Conservation (phyloP, 2,329 filamentous ascomycete species). For the Cytospora leucostoma region DNA sequence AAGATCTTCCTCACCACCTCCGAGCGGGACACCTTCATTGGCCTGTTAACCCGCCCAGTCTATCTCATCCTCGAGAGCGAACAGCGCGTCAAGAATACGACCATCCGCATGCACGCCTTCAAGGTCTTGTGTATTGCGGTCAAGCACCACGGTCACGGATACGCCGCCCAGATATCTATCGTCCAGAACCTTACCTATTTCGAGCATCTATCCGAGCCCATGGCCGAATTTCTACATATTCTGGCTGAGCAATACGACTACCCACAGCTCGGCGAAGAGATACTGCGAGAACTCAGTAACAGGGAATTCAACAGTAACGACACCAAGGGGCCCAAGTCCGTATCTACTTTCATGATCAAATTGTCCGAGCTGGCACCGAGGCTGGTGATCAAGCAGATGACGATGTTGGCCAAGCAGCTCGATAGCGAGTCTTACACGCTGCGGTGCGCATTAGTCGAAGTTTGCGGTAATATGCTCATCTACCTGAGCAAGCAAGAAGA, state of each 20-base stretch:
- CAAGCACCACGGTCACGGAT: slow-evolving; percentile 96
- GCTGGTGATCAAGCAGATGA: slow-evolving; percentile 96
- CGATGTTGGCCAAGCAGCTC: slow-evolving; percentile 86
- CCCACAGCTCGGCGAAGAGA: slow-evolving; percentile 89
- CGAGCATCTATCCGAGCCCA: slow-evolving; percentile 96
- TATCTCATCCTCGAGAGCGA: slow-evolving; percentile 96
- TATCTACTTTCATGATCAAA: slow-evolving; percentile 90
- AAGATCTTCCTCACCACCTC: slow-evolving; percentile 96
- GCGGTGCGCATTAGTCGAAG: slow-evolving; percentile 90
- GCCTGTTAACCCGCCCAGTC: slow-evolving; percentile 86
- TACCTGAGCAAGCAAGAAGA: slow-evolving; percentile 92
- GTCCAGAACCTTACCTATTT: slow-evolving; percentile 98
- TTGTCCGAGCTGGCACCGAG: slow-evolving; percentile 89
- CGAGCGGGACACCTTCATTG: slow-evolving; percentile 92
- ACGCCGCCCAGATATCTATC: slow-evolving; percentile 95
- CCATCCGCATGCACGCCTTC: slow-evolving; percentile 95
- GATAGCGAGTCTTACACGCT: slow-evolving; percentile 98
- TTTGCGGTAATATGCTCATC: slow-evolving; percentile 91
- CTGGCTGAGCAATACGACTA: slow-evolving; percentile 97
- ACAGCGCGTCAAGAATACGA: slow-evolving; percentile 82
- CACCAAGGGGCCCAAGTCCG: slow-evolving; percentile 90
- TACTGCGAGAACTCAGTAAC: slow-evolving; percentile 89
- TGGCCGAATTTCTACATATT: slow-evolving; percentile 98
- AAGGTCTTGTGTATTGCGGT: slow-evolving; percentile 95
- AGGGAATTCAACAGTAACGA: slow-evolving; percentile 99